Base-by-base conservation (phyloP, 495 filamentous ascomycete genomes). In the Cetradonia linearis region DNA sequence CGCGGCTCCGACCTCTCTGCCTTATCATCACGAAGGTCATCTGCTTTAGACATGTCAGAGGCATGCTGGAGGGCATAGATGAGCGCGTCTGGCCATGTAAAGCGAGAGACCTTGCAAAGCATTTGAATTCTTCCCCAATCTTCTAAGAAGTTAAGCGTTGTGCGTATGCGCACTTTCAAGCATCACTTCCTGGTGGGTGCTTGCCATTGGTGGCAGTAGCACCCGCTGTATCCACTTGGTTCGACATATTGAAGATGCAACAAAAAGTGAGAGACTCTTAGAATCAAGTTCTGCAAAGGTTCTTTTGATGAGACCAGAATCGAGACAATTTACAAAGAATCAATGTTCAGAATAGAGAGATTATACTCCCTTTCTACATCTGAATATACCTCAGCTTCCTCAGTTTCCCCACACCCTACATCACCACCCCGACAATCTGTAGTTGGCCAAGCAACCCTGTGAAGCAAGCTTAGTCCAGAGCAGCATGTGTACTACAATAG, bases 141-240 rank as follows among this genome's bases (percentile, higher is more conserved):
- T 56, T 56, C 54, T 40, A 42, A 1, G 54, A 56, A 18, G 54
- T 23, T 5, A 56, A 27, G 13, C 36, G 54, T 36, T 30, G 54
- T 14, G 54, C 38, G 8, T 16, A 44, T 27, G 14, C 36, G 18
- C 36, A 56, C 36, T 56, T 56, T 23, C 36, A 56, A 11, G 55
- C 30, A 1, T 28, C 18, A 18, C 27, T 30, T 0, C 16, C 10
- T 27, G 28, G 8, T 10, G 37, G 37, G 28, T 18, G 38, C 7
- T 57, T 1, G 13, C 33, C 25, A 27, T 44, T 18, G 18, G 18
- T 20, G 31, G 10, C 23, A 20, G 37, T 13, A 10, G 28, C 20
- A 31, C 20, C 37, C 40, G 44, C 16, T 10, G 11, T 20, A 20
- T 27, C n/a, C 27, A n/a, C 49, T 44, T 44, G 40, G 40, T 18